phyloP scores from a whole-genome alignment of 176 grass and related monocot genomes.

The Rhynchospora tenuis region DNA sequence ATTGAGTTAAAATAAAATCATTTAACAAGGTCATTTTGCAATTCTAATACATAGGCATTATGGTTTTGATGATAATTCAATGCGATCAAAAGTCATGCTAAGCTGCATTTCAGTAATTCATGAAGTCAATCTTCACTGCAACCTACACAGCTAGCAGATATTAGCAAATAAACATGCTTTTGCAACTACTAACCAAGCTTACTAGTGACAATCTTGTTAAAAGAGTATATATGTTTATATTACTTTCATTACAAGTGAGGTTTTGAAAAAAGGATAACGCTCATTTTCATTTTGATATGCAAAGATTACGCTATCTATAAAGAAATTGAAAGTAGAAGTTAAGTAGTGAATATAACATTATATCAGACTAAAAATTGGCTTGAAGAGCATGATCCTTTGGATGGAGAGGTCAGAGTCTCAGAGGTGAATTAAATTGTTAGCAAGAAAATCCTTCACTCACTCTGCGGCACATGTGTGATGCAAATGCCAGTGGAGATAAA shows the following conservation, averaged over 20 bases:
- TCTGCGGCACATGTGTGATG: conserved; percentile 68
- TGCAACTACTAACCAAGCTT: neutral
- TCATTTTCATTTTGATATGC: neutral
- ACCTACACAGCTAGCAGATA: neutral
- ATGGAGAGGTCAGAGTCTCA: no score
- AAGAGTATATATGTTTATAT: no score
- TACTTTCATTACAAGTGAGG: neutral
- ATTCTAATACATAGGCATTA: neutral
- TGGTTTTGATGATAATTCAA: neutral
- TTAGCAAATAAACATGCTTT: neutral
- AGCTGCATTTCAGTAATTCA: neutral
- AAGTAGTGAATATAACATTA: neutral
- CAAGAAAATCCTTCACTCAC: no score
- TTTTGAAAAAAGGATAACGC: neutral
- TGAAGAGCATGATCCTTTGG: neutral
- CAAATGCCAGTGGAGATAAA: conserved; percentile 63
- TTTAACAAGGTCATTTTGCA: neutral
- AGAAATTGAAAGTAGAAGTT: neutral
- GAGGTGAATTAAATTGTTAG: no score
- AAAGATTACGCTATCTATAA: neutral
- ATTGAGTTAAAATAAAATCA: neutral
- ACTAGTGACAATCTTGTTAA: neutral
- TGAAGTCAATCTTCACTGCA: neutral
- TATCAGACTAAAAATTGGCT: neutral
- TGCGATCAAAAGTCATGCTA: neutral